These are phyloP conservation scores for Lasiodiplodia theobromae DNA, from an alignment of 2,329 filamentous ascomycete species.

Conservation along the genomic window DNA sequence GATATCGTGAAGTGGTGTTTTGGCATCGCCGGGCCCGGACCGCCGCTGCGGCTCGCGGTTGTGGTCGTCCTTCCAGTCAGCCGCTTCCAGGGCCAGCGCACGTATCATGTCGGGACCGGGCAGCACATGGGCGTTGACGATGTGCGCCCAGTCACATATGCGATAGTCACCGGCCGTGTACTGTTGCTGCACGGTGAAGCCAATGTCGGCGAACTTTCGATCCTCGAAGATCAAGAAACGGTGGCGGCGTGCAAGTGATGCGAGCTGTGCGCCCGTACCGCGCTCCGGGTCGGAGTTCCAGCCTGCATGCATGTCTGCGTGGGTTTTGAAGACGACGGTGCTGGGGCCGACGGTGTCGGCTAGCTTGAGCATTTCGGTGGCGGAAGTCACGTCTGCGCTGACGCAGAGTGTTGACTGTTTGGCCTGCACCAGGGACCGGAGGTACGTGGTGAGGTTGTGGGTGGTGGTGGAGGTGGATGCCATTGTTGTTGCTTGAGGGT, in stretches of 20 bases:
- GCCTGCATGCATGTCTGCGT: background rate
- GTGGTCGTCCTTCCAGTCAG: background rate
- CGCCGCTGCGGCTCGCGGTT: no score
- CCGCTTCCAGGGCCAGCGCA: background rate
- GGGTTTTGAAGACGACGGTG: slow-evolving; percentile 7
- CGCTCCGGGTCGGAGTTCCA: background rate
- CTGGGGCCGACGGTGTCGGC: background rate
- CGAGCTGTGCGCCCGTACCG: background rate
- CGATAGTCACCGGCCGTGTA: background rate
- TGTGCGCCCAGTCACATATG: background rate
- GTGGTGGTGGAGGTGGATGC: no score
- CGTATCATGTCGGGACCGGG: background rate
- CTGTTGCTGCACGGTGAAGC: slow-evolving; percentile 2
- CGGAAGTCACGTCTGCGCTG: background rate
- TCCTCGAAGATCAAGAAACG: slow-evolving; percentile 1
- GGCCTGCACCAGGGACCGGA: background rate
- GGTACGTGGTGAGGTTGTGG: background rate
- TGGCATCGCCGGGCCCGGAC: no score
- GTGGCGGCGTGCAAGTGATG: background rate
- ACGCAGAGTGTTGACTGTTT: background rate
- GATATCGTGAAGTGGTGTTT: no score
- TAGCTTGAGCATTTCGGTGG: background rate
- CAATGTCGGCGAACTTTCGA: background rate
- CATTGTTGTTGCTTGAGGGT: no score
- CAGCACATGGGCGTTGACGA: background rate